These are phyloP conservation scores for Sporothrix pallida DNA, from an alignment of 2,329 filamentous ascomycete genomes.

Conservation along the genomic window DNA sequence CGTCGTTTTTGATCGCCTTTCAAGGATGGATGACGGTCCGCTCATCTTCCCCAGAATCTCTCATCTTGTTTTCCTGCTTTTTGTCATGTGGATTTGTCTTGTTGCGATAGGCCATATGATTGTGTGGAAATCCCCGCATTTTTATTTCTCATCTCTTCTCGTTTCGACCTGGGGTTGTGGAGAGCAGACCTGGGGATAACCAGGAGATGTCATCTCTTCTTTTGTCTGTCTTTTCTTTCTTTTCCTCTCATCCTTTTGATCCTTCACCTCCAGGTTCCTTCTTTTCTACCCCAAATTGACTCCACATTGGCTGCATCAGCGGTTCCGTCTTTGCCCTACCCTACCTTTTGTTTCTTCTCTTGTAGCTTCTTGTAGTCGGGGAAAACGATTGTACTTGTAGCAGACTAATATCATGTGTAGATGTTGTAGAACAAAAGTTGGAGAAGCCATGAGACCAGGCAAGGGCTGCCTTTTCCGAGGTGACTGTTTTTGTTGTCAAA, in stretches of 20 bases:
- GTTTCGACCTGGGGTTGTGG: not conserved
- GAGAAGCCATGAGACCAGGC: not conserved
- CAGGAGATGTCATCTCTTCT: not conserved
- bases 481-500: not conserved
- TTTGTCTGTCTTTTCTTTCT: not conserved
- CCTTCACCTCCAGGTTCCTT: too few species aligned
- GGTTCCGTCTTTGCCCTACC: too few species aligned
- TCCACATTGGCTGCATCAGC: too few species aligned
- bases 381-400: too few species aligned
- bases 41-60: not conserved
- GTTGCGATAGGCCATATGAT: not conserved
- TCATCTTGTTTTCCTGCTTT: not conserved
- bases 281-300: too few species aligned
- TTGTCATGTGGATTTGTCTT: not conserved
- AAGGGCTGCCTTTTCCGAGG: not conserved
- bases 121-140: slow-evolving; percentile 7
- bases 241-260: not conserved
- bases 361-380: not conserved
- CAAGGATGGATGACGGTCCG: too few species aligned
- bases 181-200: not conserved
- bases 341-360: too few species aligned
- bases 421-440: not conserved
- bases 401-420: too few species aligned
- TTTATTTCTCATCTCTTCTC: not conserved
- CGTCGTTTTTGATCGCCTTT: not conserved